A percentile compares a stretch with the other conserved stretches of the same genome.
Conservation (phyloP, 176 grass and related monocot genomes). For the Triticum urartu region DNA sequence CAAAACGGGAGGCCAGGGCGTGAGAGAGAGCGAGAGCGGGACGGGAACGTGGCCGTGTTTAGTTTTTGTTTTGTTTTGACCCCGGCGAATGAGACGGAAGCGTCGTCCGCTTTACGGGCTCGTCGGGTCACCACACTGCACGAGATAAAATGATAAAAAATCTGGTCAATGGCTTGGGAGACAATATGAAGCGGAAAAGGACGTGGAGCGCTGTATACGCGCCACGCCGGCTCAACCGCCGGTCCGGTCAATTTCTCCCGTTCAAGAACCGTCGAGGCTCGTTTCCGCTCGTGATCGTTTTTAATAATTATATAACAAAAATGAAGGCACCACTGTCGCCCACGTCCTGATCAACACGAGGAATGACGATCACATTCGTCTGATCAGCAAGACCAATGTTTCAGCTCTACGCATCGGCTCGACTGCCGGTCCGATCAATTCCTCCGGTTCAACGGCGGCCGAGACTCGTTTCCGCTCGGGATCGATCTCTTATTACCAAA, state of each 20-base stretch:
- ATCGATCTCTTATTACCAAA: no score
- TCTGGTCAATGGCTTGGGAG: constrained; percentile 18
- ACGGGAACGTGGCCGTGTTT: not conserved
- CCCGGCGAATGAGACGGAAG: not conserved
- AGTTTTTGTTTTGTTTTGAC: not conserved
- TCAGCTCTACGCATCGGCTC: no score
- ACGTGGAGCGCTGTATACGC: not conserved
- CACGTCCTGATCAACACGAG: not conserved
- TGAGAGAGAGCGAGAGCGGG: no score
- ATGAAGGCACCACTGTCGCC: not conserved
- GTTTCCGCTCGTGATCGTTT: not conserved
- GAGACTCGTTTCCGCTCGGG: not conserved
- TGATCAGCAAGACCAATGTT: not conserved
- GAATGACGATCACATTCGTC: not conserved
- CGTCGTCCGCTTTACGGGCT: not conserved
- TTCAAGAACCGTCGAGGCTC: constrained; percentile 20
- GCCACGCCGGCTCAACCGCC: not conserved
- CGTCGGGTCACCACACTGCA: no score
- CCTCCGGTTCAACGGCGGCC: not conserved
- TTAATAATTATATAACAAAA: no score
- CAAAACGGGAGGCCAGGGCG: not conserved
- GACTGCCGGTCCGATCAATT: constrained; percentile 5
- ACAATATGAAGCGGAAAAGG: not conserved
- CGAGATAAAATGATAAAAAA: not conserved
- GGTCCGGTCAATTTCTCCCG: not conserved